These are phyloP conservation scores for Onygena corvina DNA, from an alignment of 2,329 filamentous ascomycete species.

Conservation along the genomic window DNA sequence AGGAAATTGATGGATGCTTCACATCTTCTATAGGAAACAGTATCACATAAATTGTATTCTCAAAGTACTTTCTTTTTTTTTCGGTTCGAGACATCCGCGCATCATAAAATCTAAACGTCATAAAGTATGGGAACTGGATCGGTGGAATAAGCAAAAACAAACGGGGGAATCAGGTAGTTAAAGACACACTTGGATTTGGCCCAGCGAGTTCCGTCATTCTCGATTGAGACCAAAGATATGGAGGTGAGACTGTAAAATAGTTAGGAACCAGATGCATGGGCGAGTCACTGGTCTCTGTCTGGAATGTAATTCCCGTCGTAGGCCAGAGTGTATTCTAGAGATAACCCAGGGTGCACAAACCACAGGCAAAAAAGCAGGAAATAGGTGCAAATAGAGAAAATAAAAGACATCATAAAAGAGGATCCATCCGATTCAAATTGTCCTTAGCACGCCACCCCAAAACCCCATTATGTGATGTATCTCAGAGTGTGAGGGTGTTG, in stretches of 20 bases:
- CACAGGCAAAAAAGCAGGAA: neutral
- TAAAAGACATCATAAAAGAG: constrained; percentile 4
- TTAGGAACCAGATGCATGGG: neutral
- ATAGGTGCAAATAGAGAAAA: constrained; percentile 4
- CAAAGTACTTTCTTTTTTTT: constrained; percentile 4
- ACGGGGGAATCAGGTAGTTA: neutral
- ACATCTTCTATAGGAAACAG: neutral
- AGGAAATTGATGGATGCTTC: too few relatives aligned
- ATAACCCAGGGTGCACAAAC: neutral
- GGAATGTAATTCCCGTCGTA: neutral
- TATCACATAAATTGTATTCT: neutral
- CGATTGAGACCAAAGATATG: neutral
- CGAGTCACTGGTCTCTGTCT: neutral
- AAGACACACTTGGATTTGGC: constrained; percentile 7
- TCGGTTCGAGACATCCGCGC: constrained; percentile 2
- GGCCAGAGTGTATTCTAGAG: neutral
- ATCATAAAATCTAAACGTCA: constrained; percentile 8
- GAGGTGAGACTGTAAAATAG: constrained; percentile 5
- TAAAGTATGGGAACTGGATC: neutral
- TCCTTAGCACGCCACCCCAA: constrained; percentile 8
- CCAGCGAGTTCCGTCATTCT: constrained; percentile 4
- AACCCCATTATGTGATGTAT: constrained; percentile 8
- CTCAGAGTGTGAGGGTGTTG: constrained; percentile 3
- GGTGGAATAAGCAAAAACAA: neutral
- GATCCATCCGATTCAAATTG: constrained; percentile 8